phyloP scores from a whole-genome alignment of 2,329 filamentous ascomycete species.

The Trichoderma polysporum region DNA sequence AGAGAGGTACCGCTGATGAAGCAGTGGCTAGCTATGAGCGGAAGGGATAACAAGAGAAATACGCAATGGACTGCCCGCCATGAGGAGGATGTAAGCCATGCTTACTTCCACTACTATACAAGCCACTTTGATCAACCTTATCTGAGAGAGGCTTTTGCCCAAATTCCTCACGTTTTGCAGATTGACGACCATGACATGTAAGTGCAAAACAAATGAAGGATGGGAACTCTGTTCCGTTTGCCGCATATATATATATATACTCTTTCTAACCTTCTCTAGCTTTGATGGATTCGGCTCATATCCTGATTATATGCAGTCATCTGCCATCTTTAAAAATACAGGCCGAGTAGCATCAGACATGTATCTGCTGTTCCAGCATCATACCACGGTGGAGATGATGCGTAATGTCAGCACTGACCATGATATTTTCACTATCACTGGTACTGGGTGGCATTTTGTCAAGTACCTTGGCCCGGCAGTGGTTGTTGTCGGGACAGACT shows the following conservation, averaged over 20 bases:
- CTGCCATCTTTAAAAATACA: slow-evolving; percentile 97
- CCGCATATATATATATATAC: too few species aligned
- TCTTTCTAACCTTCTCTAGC: slow-evolving; percentile 44
- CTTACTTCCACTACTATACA: slow-evolving; percentile 98
- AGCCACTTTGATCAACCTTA: slow-evolving; percentile 98
- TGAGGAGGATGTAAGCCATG: slow-evolving; percentile 92
- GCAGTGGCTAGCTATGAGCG: slow-evolving; percentile 92
- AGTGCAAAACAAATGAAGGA: slow-evolving; percentile 43
- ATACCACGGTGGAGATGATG: slow-evolving; percentile 91
- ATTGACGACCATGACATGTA: slow-evolving; percentile 98
- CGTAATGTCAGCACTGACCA: slow-evolving; percentile 83
- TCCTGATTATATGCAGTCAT: slow-evolving; percentile 97
- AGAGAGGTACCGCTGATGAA: slow-evolving; percentile 90
- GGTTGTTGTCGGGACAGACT: slow-evolving; percentile 85
- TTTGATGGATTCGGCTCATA: slow-evolving; percentile 98
- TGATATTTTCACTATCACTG: slow-evolving; percentile 94
- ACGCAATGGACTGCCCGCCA: slow-evolving; percentile 90
- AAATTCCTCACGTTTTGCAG: slow-evolving; percentile 91
- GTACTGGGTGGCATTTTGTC: slow-evolving; percentile 97
- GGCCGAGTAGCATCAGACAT: slow-evolving; percentile 93
- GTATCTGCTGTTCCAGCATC: slow-evolving; percentile 98
- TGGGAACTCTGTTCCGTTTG: background rate
- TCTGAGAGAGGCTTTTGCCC: slow-evolving; percentile 90
- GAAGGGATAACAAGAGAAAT: slow-evolving; percentile 88
- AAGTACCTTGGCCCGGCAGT: slow-evolving; percentile 93